Base-by-base conservation (phyloP, 805 yeast genomes). In the Alloascoidea hylecoeti region DNA sequence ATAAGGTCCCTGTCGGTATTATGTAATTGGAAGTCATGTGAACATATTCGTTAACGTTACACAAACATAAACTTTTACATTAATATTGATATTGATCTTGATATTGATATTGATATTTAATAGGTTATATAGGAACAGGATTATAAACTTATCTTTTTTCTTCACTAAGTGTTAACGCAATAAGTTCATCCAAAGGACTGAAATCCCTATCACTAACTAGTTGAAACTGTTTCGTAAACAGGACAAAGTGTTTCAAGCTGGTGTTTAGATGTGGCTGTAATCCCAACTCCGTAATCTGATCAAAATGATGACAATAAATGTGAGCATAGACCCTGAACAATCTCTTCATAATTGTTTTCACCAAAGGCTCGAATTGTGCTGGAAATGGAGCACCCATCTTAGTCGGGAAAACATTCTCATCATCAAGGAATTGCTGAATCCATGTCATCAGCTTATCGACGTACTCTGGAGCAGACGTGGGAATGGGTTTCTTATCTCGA, bases 281-380 rank as follows among this genome's bases (percentile, higher is more conserved):
- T 2, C 95, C 95, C 47, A 92, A 66, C 54, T 88, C 97, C 33
- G 86, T 73, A 41, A 92, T 82, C 57, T 89, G 96, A 53, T 86
- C 95, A 57, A 92, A 89, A 56, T 92, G 99, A 53, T 92, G 97
- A 53, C 98, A 92, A 58, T 92, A 92, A 34, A 92, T 83, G 59
- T 92, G 99, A 1, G 98, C 97, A 52, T 92, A 92, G 3, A 92
- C 86, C 54, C 98, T 70, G 58, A 88, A 92, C 37, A 92, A 64
- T 46, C 98, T 72, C 58, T 89, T 85, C 66, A 92, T 74, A 35
- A 92, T 84, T 15, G 94, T 88, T 50, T 77, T 80, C 34, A 85
- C 82, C 43, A 84, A 68, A 4, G 76, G 68, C 16, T 76, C 75
- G 50, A 94, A 88, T 46, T 79, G 84, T 38, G 75, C 75, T 4